Evolutionary conservation across 2,329 filamentous ascomycete species (phyloP), one percentile per base, ranked within the genome.

Genomic region (Neofusicoccum ribis): DNA sequence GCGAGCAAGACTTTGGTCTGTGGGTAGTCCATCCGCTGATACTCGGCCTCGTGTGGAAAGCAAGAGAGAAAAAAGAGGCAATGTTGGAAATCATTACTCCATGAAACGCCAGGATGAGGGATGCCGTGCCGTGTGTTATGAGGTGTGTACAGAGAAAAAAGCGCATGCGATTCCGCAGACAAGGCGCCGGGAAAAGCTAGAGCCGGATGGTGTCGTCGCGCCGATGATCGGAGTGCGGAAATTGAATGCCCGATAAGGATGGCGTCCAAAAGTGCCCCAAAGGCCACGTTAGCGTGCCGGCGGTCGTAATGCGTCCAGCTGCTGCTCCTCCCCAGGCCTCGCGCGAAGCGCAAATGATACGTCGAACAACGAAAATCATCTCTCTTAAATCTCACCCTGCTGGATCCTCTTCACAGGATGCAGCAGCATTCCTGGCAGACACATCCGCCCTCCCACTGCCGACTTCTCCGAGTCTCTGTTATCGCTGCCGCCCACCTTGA

Each of bases 401-500:
- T 65, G 63, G 47, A 78, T 77, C 62, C 87, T 85, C 82, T 97
- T 97, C 62, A 97, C 85, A 0, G 93, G 93, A 83, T 97, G 93
- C 68, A 97, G 79, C 67, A 97, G 79, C 89, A 97, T 94, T 0
- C 91, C 91, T 7, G 93, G 92, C 46, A 97, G 80, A 79, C 93
- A 97, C 92, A 97, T 96, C 66, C 93, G 85, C 11, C 92, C 92
- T 20, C 63, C 63, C 6, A 54, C 46, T 9, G 46, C n/a, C n/a
- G 54, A 54, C 63, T 61, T 60, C 43, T 65, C 54, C 15, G 52
- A 51, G 39, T 65, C 63, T 58, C 63, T 61, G 63, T 65, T 65
- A 34, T 65, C 63, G 31, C 44, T 51, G 12, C 56, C 63, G 20
- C 56, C 63, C 12, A 60, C 54, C 82, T 83, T 85, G 88, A 89